Evolutionary conservation across 148 eudicot genomes (phyloP), one percentile per base, ranked within the genome.

Genomic region (Camellia japonica): DNA sequence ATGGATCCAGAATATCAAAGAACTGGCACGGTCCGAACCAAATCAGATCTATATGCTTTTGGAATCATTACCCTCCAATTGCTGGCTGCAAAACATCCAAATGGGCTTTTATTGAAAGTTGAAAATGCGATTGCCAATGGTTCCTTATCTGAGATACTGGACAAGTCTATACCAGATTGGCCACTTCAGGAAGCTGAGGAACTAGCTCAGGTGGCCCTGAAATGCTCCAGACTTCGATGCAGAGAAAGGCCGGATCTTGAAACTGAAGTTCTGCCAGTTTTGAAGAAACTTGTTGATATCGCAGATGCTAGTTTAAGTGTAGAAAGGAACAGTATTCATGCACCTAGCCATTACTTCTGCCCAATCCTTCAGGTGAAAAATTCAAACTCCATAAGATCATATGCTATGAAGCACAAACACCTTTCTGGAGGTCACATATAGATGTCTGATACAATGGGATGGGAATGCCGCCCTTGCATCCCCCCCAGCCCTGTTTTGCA

Each of bases 171-270:
- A 47, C 23, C 79, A 11, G 92, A 89, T 80, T 92, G 98, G 98
- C 98, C 96, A 14, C 60, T 89, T 54, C 70, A 83, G 43, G 93
- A 92, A 81, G 86, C 89, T 2, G 88, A 85, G 81, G 92, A 90
- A 71, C 52, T 94, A 63, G 90, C 94, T 51, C 82, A 55, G 71
- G 74, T 94, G 78, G 94, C 94, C 19, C 75, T 94, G 60, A 88
- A 80, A 46, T 94, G 98, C 81, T 88, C 87, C 58, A 85, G 78
- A 38, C 92, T 94, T 64, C 89, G 96, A 44, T 94, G 98, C 78
- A 89, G 97, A 81, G 98, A 92, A 65, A 86, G 98, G 82, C 98
- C 97, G 0, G 98, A 94, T 74, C 97, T 94, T 80, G 98, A 92
- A 62, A 89, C 82, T 5, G 91, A 83, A 47, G 91, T 92, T 41